A percentile compares a stretch with the other conserved stretches of the same genome.
These are phyloP conservation scores for Picocystis sp. DNA, from an alignment of 163 green algal genomes.

Conservation along the genomic window DNA sequence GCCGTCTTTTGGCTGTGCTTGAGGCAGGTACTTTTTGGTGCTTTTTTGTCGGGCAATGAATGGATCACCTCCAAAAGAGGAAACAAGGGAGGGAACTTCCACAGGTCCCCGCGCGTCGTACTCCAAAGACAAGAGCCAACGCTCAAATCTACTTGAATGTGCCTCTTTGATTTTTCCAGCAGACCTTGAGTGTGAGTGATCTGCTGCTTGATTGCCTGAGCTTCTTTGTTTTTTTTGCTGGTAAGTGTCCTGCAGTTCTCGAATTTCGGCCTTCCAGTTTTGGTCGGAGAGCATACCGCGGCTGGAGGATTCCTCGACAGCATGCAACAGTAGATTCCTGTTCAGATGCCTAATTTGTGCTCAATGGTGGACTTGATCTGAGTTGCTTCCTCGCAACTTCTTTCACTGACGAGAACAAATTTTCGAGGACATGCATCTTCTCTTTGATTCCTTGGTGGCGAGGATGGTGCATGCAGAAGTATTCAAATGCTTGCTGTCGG, in stretches of 20 bases:
- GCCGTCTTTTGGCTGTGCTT: too few relatives aligned
- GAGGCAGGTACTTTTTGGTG: too few relatives aligned
- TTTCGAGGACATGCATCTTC: constrained; percentile 58
- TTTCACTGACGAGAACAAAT: constrained; percentile 55
- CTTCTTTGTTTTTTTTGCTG: constrained; percentile 38
- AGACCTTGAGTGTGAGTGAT: constrained; percentile 68
- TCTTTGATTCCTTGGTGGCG: constrained; percentile 65
- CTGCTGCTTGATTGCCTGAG: constrained; percentile 59
- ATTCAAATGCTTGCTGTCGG: constrained; percentile 49
- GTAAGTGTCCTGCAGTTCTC: constrained; percentile 20
- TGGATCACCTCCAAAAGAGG: too few relatives aligned
- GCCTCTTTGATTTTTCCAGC: constrained; percentile 42
- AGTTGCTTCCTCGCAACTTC: constrained; percentile 22
- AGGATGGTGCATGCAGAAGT: constrained; percentile 42
- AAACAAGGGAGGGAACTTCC: too few relatives aligned
- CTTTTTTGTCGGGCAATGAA: too few relatives aligned
- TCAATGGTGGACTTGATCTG: constrained; percentile 26
- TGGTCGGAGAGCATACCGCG: not conserved
- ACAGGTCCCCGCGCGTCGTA: too few relatives aligned
- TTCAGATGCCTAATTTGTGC: constrained; percentile 47
- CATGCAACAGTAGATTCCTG: constrained; percentile 38
- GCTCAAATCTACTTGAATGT: constrained; percentile 49
- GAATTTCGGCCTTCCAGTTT: constrained; percentile 10
- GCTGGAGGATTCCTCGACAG: constrained; percentile 22
- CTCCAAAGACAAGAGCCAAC: constrained; percentile 29